phyloP scores from a whole-genome alignment of 1,139 yeast species.

The Debaryomyces nepalensis region DNA sequence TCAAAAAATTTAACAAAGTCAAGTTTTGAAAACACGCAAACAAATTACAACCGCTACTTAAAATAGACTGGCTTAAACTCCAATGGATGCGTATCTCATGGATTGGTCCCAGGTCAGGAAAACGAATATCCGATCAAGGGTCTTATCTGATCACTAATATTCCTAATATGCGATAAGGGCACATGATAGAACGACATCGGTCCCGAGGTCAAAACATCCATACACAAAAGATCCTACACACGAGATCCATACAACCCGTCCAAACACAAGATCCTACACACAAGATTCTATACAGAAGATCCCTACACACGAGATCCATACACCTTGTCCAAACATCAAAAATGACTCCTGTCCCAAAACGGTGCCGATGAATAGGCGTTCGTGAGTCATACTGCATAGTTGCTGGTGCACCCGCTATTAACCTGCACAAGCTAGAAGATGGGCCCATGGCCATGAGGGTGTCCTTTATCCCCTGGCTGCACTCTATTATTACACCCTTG shows the following conservation, averaged over 20 bases:
- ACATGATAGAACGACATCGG: slow-evolving; percentile 4
- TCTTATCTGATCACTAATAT: slow-evolving; percentile 11
- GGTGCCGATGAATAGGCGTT: no score
- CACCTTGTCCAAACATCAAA: no score
- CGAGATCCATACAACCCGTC: no score
- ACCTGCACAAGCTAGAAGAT: no score
- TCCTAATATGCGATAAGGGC: slow-evolving; percentile 1
- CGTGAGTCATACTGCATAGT: no score
- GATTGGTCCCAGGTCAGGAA: not conserved
- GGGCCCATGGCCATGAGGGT: no score
- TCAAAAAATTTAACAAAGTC: not conserved
- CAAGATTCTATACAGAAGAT: not conserved
- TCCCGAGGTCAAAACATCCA: not conserved
- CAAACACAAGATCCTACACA: not conserved
- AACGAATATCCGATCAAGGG: slow-evolving; percentile 6
- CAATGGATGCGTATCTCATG: not conserved
- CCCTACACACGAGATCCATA: not conserved
- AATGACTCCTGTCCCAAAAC: no score
- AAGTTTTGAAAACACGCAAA: not conserved
- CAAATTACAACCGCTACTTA: not conserved
- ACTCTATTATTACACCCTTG: no score
- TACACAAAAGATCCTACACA: not conserved
- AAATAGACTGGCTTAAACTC: not conserved
- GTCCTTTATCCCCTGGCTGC: no score
- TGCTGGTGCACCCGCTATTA: no score